These are phyloP conservation scores for Noccaea bulbosa DNA, from an alignment of 345 rosid species.

Conservation along the genomic window DNA sequence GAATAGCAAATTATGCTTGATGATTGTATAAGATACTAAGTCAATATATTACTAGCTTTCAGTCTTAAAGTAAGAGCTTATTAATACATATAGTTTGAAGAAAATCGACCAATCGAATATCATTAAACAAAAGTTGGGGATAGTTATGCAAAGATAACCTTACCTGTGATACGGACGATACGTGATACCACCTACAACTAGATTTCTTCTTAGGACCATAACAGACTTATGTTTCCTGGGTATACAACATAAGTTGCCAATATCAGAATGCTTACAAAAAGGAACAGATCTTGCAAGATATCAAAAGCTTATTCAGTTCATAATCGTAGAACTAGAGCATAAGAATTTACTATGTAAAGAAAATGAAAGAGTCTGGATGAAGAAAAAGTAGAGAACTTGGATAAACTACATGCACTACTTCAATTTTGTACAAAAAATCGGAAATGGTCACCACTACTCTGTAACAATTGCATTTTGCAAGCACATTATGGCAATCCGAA, in stretches of 20 bases:
- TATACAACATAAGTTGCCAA: slow-evolving; percentile 37
- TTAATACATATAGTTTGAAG: neutral
- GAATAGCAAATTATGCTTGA: neutral
- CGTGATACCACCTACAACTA: slow-evolving; percentile 97
- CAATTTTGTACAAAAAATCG: neutral
- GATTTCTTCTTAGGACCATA: slow-evolving; percentile 88
- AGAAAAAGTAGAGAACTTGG: neutral
- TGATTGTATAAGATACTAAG: slow-evolving; percentile 4
- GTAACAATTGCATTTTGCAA: neutral
- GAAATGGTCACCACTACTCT: neutral
- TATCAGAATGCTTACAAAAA: slow-evolving; percentile 26
- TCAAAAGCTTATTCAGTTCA: neutral
- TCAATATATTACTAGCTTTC: slow-evolving; percentile 17
- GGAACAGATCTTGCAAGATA: slow-evolving; percentile 6
- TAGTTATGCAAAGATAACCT: slow-evolving; percentile 6
- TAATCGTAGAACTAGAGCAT: slow-evolving; percentile 6
- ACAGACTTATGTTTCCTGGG: slow-evolving; percentile 95
- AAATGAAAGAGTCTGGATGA: neutral
- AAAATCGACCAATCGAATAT: slow-evolving; percentile 7
- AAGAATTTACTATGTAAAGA: neutral
- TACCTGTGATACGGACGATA: slow-evolving; percentile 97
- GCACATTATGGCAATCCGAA: neutral
- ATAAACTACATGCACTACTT: neutral
- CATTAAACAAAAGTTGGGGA: neutral
- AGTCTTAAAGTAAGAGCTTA: slow-evolving; percentile 3